Base-by-base conservation (phyloP, 768 basidiomycete species). In the Tylopilus felleus region DNA sequence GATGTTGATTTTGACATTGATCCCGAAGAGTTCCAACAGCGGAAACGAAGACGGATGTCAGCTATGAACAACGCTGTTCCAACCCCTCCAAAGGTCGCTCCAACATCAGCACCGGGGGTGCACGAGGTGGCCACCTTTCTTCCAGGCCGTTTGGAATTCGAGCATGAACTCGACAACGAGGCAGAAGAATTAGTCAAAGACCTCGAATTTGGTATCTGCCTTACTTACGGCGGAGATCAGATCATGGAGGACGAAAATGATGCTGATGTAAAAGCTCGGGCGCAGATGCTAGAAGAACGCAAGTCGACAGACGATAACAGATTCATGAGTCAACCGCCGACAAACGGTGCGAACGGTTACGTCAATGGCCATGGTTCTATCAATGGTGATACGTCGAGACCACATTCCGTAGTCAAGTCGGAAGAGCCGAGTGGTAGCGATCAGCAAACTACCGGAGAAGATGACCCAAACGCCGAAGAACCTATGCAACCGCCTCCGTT, bases 111-210 rank as follows among this genome's bases (percentile, higher is more conserved):
- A 1, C 96, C 96, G 4, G 92, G 84, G 5, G 84, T 91, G 16
- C 96, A 98, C 68, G 96, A 99, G 73, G 80, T 98, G 38, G 84
- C 88, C 16, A 88, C 88, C 0, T 98, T 88, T 73, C 86, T 99
- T 66, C 96, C 96, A 9, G 96, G 96, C 16, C 86, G 96, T n/a
- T 79, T 99, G 33, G 96, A 99, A 71, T 99, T 99, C 67, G 96
- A 99, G 66, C 94, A 95, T 62, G 96, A 99, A 71, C 74, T 93
- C 5, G 95, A 98, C 65, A 97, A 99, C 68, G 96, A 99, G 48
- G 96, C 96, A 0, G 96, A 99, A 67, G 88, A 95, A 63, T 72
- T 92, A 2, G 88, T 98, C 59, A 98, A 98, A 71, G 93, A 98
- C 66, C 77, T 99, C 58, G 95, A 98, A 67, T 98, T 98, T 62